These are phyloP conservation scores for Tricholoma flavovirens DNA, from an alignment of 768 basidiomycete species.

Conservation along the genomic window DNA sequence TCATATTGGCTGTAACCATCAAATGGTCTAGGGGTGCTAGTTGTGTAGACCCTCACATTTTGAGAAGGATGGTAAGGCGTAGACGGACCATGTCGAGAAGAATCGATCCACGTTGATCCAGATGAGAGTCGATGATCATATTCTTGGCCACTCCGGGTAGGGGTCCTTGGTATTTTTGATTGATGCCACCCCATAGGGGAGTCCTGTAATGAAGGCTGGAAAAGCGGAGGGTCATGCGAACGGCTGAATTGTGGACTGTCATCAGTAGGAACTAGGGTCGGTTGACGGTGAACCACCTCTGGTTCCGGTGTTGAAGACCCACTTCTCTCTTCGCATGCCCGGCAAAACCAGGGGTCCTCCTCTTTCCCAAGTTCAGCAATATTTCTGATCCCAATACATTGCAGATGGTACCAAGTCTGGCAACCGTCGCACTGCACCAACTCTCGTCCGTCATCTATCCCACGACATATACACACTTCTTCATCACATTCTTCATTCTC, in stretches of 20 bases:
- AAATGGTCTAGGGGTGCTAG: slow-evolving; percentile 31
- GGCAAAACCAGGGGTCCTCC: slow-evolving; percentile 79
- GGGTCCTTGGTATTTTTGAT: slow-evolving; percentile 41
- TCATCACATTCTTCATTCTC: slow-evolving; percentile 44
- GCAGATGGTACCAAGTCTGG: slow-evolving; percentile 75
- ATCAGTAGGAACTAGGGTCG: slow-evolving; percentile 66
- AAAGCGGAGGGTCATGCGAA: slow-evolving; percentile 53
- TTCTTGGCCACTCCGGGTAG: slow-evolving; percentile 30
- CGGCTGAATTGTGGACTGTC: slow-evolving; percentile 37
- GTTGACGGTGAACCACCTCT: slow-evolving; percentile 33
- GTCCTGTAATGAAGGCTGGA: slow-evolving; percentile 47
- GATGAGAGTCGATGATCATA: slow-evolving; percentile 25
- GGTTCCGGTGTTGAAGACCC: slow-evolving; percentile 36
- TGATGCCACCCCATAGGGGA: slow-evolving; percentile 53
- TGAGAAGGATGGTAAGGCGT: slow-evolving; percentile 44
- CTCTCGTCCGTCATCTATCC: slow-evolving; percentile 63
- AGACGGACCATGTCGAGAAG: slow-evolving; percentile 47
- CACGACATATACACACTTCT: slow-evolving; percentile 60
- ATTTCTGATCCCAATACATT: slow-evolving; percentile 68
- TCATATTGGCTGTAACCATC: slow-evolving; percentile 32
- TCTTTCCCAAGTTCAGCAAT: slow-evolving; percentile 64
- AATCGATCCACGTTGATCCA: slow-evolving; percentile 41
- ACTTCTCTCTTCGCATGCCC: slow-evolving; percentile 42
- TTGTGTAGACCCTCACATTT: slow-evolving; percentile 33
- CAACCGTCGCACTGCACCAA: slow-evolving; percentile 82